Evolutionary conservation across 345 rosid species (phyloP), one percentile per base, ranked within the genome.

Genomic region (Salix caprea): DNA sequence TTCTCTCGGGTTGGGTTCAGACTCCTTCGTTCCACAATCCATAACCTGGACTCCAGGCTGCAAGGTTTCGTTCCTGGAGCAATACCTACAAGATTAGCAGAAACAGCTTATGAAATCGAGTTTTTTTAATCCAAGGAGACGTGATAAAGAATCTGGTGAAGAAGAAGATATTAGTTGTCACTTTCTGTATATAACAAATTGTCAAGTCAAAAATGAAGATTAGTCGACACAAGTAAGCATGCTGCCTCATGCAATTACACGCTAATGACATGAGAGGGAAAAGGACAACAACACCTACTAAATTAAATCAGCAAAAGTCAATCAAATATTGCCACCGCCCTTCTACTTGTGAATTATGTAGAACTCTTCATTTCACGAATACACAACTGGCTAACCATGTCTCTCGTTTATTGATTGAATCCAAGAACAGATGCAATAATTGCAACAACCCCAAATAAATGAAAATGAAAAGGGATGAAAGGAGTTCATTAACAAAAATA

Each of bases 11-110:
- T 80, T 48, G 4, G 72, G 54, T 68, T 84, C 85, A 58, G 54
- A 18, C 26, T 70, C 71, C 67, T 54, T 62, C 26, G 66, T 73
- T 67, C 54, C 73, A 19, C 36, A 69, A 79, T 88, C 97, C 97
- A 93, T 91, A 65, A 42, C 72, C 24, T 26, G 30, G 69, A 56
- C 72, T 62, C 76, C 78, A 66, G 74, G 81, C 37, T 66, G 39
- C 65, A 70, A 23, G 6, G 10, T 44, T 21, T 44, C 32, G 24
- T 65, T 52, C 60, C 28, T 70, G 42, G 46, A 28, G 37, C 15
- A 48, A 69, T 26, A 28, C 39, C 23, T 13, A 8, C 24, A 71
- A 26, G 60, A 14, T 46, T 46, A 15, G 75, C 34, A 44, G 50
- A 23, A 50, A 15, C 23, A 37, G 24, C 37, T 5, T n/a, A 30